phyloP scores from a whole-genome alignment of 2,329 filamentous ascomycete genomes.

The Truncatella angustata region DNA sequence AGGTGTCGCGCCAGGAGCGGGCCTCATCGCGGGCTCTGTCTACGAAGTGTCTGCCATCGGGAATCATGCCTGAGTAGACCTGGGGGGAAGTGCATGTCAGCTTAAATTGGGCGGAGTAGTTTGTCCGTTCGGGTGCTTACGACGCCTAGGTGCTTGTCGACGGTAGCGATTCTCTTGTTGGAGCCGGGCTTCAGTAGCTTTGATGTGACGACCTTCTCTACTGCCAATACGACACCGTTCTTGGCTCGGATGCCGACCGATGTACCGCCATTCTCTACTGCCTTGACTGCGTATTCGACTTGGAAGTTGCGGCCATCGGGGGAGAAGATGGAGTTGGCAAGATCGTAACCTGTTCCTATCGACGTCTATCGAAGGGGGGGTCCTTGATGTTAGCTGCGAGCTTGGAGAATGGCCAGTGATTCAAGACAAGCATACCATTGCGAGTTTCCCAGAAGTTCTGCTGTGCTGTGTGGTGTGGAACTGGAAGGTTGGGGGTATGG shows the following conservation, averaged over 20 bases:
- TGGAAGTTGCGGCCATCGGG: constrained; percentile 99
- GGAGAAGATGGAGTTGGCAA: constrained; percentile 99
- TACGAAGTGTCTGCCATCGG: constrained; percentile 93
- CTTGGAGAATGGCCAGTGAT: neutral
- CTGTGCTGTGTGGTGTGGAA: neutral
- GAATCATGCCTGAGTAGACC: constrained; percentile 92
- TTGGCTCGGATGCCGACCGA: constrained; percentile 96
- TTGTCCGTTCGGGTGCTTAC: constrained; percentile 54
- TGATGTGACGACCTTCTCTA: constrained; percentile 94
- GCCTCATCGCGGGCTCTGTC: constrained; percentile 94
- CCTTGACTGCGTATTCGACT: constrained; percentile 98
- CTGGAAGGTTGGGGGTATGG: neutral
- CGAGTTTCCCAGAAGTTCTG: too few species aligned
- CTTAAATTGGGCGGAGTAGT: too few species aligned
- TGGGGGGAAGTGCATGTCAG: constrained; percentile 32
- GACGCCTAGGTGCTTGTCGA: constrained; percentile 90
- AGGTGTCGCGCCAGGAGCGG: constrained; percentile 83
- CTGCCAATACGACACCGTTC: constrained; percentile 91
- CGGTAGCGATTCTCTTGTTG: constrained; percentile 95
- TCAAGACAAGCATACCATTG: constrained; percentile 2
- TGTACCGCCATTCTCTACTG: constrained; percentile 96
- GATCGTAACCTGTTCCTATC: constrained; percentile 99
- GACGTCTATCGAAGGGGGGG: constrained; percentile 79
- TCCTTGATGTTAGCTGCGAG: neutral
- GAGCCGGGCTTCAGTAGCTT: constrained; percentile 93